phyloP scores from a whole-genome alignment of 192 early-diverging fungal genomes.

The Linderina pennispora region DNA sequence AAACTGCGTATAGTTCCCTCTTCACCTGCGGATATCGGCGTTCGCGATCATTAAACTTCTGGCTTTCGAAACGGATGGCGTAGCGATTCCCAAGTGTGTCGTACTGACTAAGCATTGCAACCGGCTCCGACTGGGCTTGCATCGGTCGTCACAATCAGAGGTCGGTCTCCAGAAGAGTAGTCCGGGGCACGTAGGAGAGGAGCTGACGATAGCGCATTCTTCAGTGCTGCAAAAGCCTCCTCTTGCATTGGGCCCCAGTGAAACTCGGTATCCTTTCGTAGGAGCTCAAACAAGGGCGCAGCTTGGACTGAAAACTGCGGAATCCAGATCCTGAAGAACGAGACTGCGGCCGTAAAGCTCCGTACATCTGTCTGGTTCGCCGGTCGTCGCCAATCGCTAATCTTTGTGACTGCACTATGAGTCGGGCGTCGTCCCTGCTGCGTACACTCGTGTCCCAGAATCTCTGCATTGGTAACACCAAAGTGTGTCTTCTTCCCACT shows the following conservation, averaged over 20 bases:
- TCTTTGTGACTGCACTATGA: background rate
- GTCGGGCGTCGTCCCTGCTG: background rate
- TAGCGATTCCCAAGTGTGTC: background rate
- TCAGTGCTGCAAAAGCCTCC: constrained; percentile 1
- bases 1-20: constrained; percentile 1
- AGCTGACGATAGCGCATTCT: background rate
- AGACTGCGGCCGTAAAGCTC: background rate
- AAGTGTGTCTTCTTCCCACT: constrained; percentile 1
- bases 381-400: background rate
- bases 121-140: constrained; percentile 7
- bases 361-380: background rate
- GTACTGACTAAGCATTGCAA: background rate
- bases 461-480: background rate
- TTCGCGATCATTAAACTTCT: constrained; percentile 1
- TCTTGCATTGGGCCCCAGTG: constrained; percentile 1
- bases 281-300: background rate
- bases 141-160: constrained; percentile 2
- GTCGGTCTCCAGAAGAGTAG: background rate
- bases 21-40: constrained; percentile 4
- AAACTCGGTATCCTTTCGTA: background rate
- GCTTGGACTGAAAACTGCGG: constrained; percentile 1
- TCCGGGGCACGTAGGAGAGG: constrained; percentile 1
- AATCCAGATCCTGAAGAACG: constrained; percentile 1
- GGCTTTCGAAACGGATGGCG: constrained; percentile 1
- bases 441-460: background rate